A percentile compares a stretch with the other conserved stretches of the same genome.
phyloP scores from a whole-genome alignment of 805 yeast species.

The Saccharomycopsis capsularis region DNA sequence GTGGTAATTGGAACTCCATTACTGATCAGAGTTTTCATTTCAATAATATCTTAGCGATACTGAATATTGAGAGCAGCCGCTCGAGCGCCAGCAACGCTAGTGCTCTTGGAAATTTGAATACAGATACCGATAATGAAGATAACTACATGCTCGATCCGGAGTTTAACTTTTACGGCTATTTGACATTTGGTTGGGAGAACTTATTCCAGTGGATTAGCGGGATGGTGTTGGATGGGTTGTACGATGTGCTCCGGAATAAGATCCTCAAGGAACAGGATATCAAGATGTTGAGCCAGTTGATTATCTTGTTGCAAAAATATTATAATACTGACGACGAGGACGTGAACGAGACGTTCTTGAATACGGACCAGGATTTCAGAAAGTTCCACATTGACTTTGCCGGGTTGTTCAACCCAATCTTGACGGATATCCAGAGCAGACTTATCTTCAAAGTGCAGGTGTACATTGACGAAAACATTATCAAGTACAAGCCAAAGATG shows the following conservation, averaged over 20 bases:
- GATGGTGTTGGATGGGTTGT: conserved; percentile 66
- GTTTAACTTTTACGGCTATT: conserved; percentile 15
- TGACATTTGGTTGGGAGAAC: conserved; percentile 21
- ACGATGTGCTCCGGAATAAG: conserved; percentile 58
- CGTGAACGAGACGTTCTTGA: conserved; percentile 20
- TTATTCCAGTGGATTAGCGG: conserved; percentile 52
- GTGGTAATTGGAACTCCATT: background rate
- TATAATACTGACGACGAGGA: conserved; percentile 43
- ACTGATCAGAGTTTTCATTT: conserved; percentile 9
- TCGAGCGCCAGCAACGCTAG: background rate
- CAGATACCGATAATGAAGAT: conserved; percentile 4
- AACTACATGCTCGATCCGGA: conserved; percentile 19
- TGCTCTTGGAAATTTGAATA: background rate
- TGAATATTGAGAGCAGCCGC: no score
- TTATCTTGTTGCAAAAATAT: conserved; percentile 60
- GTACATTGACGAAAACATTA: conserved; percentile 61
- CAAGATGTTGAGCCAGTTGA: conserved; percentile 62
- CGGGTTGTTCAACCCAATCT: conserved; percentile 58
- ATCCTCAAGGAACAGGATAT: conserved; percentile 68
- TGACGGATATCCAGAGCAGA: conserved; percentile 73
- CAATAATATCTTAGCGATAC: conserved; percentile 3
- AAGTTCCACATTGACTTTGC: conserved; percentile 40
- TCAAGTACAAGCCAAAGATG: conserved; percentile 56
- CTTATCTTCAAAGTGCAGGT: conserved; percentile 73
- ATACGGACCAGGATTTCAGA: conserved; percentile 27